Evolutionary conservation across 1,284 basidiomycete species (phyloP), one percentile per base, ranked within the genome.

Genomic region (Austroboletus niveus): DNA sequence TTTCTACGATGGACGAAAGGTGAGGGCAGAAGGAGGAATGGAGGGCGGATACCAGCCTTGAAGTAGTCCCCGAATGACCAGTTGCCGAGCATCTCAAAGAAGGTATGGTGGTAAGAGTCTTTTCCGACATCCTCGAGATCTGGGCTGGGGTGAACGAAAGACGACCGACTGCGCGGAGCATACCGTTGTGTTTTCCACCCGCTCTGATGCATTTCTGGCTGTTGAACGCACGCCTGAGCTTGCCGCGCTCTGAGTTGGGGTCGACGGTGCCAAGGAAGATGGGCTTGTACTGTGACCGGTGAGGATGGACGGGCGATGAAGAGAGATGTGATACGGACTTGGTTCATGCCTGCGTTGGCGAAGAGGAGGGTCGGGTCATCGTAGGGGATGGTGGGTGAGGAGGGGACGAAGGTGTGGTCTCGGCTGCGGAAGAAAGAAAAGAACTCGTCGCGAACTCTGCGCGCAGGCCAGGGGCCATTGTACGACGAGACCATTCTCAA

Each of bases 31-130:
- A 8, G 8, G 29, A 27, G 17, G 31, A 24, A 42, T 8, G 17
- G 32, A 49, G 10, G 35, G 44, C 44, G 35, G 39, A 56, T 55
- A 39, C 52, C 46, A 49, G 85, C 93, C 84, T 99, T 99, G 84
- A 99, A 99, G 75, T 99, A 99, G 72, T 99, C 93, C 6, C 96
- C 96, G 63, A 99, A 99, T 10, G 94, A 98, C 96, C 96, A 99
- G 73, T 99, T 99, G 42, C 96, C 96, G 57, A 99, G 75, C 96
- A 99, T 99, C 74, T 99, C 96, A 68, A 99, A 99, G 76, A 99
- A 99, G 4, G 97, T 99, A 72, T 98, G 89, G 62, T 92, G 93
- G 68, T 94, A 94, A 2, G 91, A 92, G 69, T 99, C 96, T 73
- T 96, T 97, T 45, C 96, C 96, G 52, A 99, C 96, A 70, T 99